Evolutionary conservation across 1,284 basidiomycete genomes (phyloP).

Genomic region (Ceratobasidium sp.): DNA sequence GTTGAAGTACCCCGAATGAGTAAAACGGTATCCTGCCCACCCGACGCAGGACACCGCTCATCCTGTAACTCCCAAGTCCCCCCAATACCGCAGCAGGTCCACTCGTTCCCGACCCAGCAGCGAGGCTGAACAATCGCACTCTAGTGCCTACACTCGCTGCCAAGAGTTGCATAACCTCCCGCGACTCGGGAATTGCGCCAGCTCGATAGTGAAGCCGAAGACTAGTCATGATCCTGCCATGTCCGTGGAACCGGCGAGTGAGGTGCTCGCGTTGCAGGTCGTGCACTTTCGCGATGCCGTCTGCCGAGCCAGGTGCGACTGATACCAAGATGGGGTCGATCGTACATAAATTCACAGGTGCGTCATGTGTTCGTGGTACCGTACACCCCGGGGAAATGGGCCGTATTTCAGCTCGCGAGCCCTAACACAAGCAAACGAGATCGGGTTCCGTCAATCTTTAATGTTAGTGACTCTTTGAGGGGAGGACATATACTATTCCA

Average conservation of each 20-base stretch:
- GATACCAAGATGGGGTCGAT: slow-evolving; percentile 90
- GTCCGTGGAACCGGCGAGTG: slow-evolving; percentile 96
- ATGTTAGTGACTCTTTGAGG: too few species aligned
- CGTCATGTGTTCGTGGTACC: slow-evolving; percentile 92
- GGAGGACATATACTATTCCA: too few species aligned
- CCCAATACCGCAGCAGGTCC: slow-evolving; percentile 84
- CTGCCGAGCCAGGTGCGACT: slow-evolving; percentile 94
- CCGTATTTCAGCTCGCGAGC: too few species aligned
- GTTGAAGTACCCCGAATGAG: slow-evolving; percentile 85
- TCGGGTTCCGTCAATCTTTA: too few species aligned
- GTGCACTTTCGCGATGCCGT: slow-evolving; percentile 98
- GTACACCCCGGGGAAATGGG: too few species aligned
- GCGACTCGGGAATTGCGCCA: slow-evolving; percentile 39
- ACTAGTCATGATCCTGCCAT: slow-evolving; percentile 95
- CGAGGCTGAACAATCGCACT: slow-evolving; percentile 91
- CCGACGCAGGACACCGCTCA: slow-evolving; percentile 88
- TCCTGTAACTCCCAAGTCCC: slow-evolving; percentile 91
- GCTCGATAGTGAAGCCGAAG: slow-evolving; percentile 81
- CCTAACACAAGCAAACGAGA: too few species aligned
- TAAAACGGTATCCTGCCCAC: slow-evolving; percentile 91
- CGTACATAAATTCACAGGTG: slow-evolving; percentile 91
- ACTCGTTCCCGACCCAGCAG: slow-evolving; percentile 68
- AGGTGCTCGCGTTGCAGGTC: slow-evolving; percentile 88
- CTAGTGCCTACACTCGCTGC: slow-evolving; percentile 91
- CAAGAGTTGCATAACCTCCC: slow-evolving; percentile 65